Percentiles rank a stretch among this genome's conserved stretches.
Conservation (phyloP, 1,284 basidiomycete genomes). For the Trametes sp. region DNA sequence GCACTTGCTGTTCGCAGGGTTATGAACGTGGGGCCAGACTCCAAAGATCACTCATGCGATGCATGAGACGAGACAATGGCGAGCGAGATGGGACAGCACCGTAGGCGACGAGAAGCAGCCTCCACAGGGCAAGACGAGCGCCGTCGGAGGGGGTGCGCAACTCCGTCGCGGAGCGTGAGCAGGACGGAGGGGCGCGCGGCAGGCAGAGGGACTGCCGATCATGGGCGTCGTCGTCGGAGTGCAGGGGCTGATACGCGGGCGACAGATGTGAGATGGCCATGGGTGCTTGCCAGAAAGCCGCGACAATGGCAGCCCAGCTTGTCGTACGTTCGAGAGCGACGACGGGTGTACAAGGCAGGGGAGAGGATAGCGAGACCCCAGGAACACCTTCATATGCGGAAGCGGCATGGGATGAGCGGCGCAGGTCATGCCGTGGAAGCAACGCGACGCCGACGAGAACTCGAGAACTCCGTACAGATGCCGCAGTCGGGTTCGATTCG, state of each 20-base stretch:
- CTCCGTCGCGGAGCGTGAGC: not conserved
- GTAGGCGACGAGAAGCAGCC: too few relatives aligned
- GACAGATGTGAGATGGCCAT: constrained; percentile 1
- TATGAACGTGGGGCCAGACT: too few relatives aligned
- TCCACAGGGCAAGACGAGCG: too few relatives aligned
- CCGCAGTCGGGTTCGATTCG: not conserved
- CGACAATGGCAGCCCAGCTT: not conserved
- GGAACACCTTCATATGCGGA: constrained; percentile 13
- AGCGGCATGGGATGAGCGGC: not conserved
- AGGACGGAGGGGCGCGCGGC: not conserved
- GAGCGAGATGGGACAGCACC: too few relatives aligned
- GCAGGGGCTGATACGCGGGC: not conserved
- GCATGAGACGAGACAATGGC: too few relatives aligned
- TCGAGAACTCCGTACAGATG: not conserved
- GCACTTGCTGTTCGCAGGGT: not conserved
- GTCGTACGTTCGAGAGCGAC: too few relatives aligned
- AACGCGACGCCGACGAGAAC: not conserved
- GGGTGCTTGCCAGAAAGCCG: not conserved
- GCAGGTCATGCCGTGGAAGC: constrained; percentile 14
- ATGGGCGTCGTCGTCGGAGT: not conserved
- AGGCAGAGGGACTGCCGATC: not conserved
- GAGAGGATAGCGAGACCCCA: constrained; percentile 6
- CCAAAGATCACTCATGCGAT: too few relatives aligned
- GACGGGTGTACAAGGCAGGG: not conserved
- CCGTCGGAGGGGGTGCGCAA: not conserved